Conservation (phyloP, 805 yeast species). For the Jamesozyma spencerorum region DNA sequence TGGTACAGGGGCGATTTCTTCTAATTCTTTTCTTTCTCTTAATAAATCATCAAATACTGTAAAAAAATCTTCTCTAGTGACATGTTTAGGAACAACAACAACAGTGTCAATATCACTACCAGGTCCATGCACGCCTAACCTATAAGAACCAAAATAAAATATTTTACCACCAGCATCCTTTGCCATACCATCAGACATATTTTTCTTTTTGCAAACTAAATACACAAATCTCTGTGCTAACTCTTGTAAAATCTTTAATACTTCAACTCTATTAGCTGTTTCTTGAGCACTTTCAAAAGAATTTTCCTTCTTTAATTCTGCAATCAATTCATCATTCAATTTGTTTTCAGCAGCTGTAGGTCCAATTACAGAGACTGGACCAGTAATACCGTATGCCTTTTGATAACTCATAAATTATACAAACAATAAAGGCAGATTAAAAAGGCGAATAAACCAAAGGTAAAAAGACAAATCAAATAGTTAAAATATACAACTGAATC, state of each 20-base stretch:
- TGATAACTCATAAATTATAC: constrained; percentile 22
- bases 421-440: background rate
- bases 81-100: constrained; percentile 96
- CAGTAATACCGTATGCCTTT: constrained; percentile 30
- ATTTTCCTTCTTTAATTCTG: constrained; percentile 70
- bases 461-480: too few species aligned
- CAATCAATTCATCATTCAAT: constrained; percentile 66
- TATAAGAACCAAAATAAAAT: constrained; percentile 91
- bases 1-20: constrained; percentile 87
- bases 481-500: too few species aligned
- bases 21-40: constrained; percentile 67
- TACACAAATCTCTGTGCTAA: constrained; percentile 76
- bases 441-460: too few species aligned
- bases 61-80: constrained; percentile 82
- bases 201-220: constrained; percentile 66
- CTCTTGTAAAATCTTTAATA: constrained; percentile 60
- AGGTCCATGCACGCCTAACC: constrained; percentile 94
- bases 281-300: constrained; percentile 86
- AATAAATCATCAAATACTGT: constrained; percentile 65
- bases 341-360: constrained; percentile 74
- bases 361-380: constrained; percentile 75
- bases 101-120: constrained; percentile 96
- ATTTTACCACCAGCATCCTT: constrained; percentile 94
- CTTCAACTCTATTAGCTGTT: constrained; percentile 71
- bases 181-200: constrained; percentile 97